Conservation (phyloP, 179 eudicot species). For the Gypsophila paniculata region DNA sequence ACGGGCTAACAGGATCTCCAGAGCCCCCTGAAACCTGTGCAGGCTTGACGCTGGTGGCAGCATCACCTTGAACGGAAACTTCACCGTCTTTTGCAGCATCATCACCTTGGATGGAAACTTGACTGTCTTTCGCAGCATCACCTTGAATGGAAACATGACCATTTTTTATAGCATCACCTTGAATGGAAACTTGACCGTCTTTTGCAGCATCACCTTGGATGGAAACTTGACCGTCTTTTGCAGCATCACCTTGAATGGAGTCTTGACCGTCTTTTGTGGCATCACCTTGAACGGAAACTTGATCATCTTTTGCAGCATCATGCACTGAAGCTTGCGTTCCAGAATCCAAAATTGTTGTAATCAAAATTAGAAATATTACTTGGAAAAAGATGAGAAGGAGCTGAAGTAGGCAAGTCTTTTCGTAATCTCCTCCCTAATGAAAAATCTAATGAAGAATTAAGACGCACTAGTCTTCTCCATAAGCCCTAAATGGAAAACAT, state of each 20-base stretch:
- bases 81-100: constrained; percentile 17
- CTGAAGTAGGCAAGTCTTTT: neutral
- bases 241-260: neutral
- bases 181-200: no score
- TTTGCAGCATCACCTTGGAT: no score
- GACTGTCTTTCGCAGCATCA: no score
- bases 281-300: neutral
- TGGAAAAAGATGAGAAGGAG: neutral
- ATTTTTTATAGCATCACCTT: no score
- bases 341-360: constrained; percentile 8
- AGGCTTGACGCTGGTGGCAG: constrained; percentile 10
- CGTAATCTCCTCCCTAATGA: neutral
- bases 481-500: neutral
- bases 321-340: constrained; percentile 14
- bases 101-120: neutral
- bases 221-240: no score
- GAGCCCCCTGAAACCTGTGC: constrained; percentile 11
- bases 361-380: constrained; percentile 9
- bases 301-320: constrained; percentile 17
- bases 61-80: constrained; percentile 15
- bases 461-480: neutral
- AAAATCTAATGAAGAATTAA: no score
- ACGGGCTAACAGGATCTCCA: constrained; percentile 29
- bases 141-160: no score
- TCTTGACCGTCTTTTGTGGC: constrained; percentile 15